Evolutionary conservation across 106 monocot species (phyloP), one percentile per base, ranked within the genome.

Genomic region (Amphibolis antarctica): DNA sequence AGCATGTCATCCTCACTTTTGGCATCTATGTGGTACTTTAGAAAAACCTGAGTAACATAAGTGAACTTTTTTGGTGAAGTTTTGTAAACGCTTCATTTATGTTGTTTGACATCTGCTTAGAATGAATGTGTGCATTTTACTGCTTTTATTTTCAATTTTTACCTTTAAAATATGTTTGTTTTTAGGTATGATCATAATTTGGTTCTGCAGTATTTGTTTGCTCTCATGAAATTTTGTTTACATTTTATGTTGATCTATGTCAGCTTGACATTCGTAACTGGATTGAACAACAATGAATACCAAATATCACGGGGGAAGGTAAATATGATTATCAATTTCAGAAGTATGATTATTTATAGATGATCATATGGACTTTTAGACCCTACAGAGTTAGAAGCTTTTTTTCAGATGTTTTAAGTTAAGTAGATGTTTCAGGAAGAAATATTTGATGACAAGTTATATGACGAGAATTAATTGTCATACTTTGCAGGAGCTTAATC

Each of bases 211-310:
- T 13, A 27, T 56, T 29, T 56, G 0, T 4, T 56, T 25, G 56
- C 25, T 56, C 26, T 25, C 23, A 53, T 56, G 36, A 2, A 36
- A 56, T 13, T 56, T 14, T 56, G 56, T 29, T 56, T 56, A 27
- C 56, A 56, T 56, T 5, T 51, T 52, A 44, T 28, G 44, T 46
- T 49, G 10, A 42, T 48, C 28, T 56, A 42, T 53, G 67, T 81
- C 81, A 94, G 93, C 76, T 81, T 64, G 54, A 75, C 83, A 69
- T 86, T 81, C 24, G 62, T 94, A 61, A 94, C 81, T 55, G 93
- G 89, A 42, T 65, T 94, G 73, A 94, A 94, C 78, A 94, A 94
- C 79, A 94, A 89, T 67, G 89, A 94, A 12, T 94, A 94, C 66
- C 93, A 94, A 74, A 94, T 94, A 46, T 64, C 81, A 20, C 89